These are phyloP conservation scores for Skeletonema tropicum DNA, from an alignment of 108 stramenopile species.

Conservation along the genomic window DNA sequence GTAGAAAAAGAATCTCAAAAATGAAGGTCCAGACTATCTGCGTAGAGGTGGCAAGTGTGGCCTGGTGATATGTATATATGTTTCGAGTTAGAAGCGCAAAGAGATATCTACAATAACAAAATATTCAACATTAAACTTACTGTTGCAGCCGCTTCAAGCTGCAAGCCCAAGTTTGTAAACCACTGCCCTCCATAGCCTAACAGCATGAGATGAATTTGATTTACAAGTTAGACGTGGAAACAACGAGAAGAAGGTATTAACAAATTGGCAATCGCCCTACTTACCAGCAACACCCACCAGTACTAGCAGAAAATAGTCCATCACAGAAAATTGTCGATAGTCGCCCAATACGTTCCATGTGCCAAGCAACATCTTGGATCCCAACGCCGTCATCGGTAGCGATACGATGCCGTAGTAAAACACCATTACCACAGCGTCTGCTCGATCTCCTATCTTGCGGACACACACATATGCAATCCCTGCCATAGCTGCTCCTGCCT, in stretches of 20 bases:
- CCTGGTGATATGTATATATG: constrained; percentile 10
- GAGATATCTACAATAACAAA: not conserved
- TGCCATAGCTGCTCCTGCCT: constrained; percentile 46
- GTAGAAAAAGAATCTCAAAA: constrained; percentile 42
- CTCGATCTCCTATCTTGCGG: constrained; percentile 44
- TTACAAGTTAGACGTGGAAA: too few species aligned
- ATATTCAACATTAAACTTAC: constrained; percentile 9
- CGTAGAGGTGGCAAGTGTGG: constrained; percentile 47
- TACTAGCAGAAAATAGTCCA: constrained; percentile 29
- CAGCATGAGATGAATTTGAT: too few species aligned
- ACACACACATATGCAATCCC: constrained; percentile 49
- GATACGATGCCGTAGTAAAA: constrained; percentile 43
- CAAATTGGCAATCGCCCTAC: too few species aligned
- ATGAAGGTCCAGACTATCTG: constrained; percentile 52
- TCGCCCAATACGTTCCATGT: constrained; percentile 41
- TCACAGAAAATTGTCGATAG: constrained; percentile 10
- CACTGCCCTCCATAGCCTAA: constrained; percentile 46
- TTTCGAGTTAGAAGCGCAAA: not conserved
- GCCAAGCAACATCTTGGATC: constrained; percentile 32
- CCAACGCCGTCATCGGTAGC: constrained; percentile 36
- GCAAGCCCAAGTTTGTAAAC: constrained; percentile 49
- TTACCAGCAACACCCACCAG: constrained; percentile 31
- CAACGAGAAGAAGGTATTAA: too few species aligned
- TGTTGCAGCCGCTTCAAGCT: constrained; percentile 42
- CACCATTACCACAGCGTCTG: constrained; percentile 44